phyloP scores from a whole-genome alignment of 495 filamentous ascomycete species.

The Hypoxylon trugodes region DNA sequence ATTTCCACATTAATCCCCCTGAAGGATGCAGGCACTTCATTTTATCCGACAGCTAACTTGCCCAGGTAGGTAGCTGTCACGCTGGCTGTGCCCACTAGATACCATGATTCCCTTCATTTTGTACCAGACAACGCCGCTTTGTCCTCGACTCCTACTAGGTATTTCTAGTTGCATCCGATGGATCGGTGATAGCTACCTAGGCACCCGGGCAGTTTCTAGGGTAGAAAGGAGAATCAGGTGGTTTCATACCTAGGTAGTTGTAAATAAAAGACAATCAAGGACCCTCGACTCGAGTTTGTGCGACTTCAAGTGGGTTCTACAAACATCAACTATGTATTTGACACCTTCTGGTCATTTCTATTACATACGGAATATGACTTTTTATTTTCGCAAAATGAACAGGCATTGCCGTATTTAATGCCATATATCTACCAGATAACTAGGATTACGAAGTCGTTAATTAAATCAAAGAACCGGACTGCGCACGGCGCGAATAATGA shows the following conservation, averaged over 20 bases:
- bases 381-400: not conserved
- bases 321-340: too few species aligned
- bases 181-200: too few species aligned
- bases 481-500: constrained; percentile 13
- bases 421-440: too few species aligned
- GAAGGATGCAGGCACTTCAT: constrained; percentile 32
- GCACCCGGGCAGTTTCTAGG: constrained; percentile 6
- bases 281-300: not conserved
- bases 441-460: constrained; percentile 6
- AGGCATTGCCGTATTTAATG: constrained; percentile 5
- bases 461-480: constrained; percentile 1
- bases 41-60: constrained; percentile 1
- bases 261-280: constrained; percentile 8
- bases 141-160: constrained; percentile 10
- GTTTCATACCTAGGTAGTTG: not conserved
- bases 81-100: not conserved
- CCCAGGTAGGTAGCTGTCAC: constrained; percentile 2
- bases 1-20: not conserved
- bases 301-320: not conserved
- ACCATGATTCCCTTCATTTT: constrained; percentile 19
- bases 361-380: not conserved
- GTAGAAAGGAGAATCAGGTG: not conserved
- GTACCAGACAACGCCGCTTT: not conserved
- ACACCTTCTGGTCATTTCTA: too few species aligned
- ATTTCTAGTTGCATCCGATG: not conserved